These are phyloP conservation scores for Rhizophlyctis rosea DNA, from an alignment of 192 early-diverging fungal species.

Conservation along the genomic window DNA sequence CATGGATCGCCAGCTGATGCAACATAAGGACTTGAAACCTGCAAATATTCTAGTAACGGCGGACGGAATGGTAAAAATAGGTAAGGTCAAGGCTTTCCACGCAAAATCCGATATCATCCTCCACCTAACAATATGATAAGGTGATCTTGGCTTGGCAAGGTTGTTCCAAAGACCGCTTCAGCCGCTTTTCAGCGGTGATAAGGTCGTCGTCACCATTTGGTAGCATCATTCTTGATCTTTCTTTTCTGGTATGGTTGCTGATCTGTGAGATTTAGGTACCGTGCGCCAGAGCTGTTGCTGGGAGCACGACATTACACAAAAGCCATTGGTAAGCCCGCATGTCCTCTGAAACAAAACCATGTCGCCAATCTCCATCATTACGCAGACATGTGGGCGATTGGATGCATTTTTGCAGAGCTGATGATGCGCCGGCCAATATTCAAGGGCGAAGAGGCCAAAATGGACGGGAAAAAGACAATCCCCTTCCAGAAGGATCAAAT, in stretches of 20 bases:
- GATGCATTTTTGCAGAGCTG: slow-evolving; percentile 98
- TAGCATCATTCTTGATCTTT: slow-evolving; percentile 10
- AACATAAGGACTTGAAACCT: slow-evolving; percentile 37
- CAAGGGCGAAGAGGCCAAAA: slow-evolving; percentile 87
- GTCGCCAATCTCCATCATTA: slow-evolving; percentile 62
- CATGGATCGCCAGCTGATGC: neutral
- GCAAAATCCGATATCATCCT: too few species aligned
- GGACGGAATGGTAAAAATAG: slow-evolving; percentile 50
- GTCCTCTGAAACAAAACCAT: neutral
- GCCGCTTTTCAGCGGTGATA: slow-evolving; percentile 47
- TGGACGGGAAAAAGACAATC: slow-evolving; percentile 50
- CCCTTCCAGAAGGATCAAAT: slow-evolving; percentile 65
- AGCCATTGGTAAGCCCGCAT: slow-evolving; percentile 12
- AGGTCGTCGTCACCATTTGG: slow-evolving; percentile 57
- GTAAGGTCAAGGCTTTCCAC: slow-evolving; percentile 22
- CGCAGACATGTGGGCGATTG: slow-evolving; percentile 95
- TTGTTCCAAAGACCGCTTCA: slow-evolving; percentile 46
- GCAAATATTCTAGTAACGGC: slow-evolving; percentile 50
- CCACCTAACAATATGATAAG: too few species aligned
- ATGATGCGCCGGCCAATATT: slow-evolving; percentile 90
- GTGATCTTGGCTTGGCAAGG: slow-evolving; percentile 44
- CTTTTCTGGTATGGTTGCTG: neutral
- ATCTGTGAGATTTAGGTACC: too few species aligned
- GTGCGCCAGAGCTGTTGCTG: slow-evolving; percentile 92
- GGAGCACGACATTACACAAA: slow-evolving; percentile 76